A percentile compares a stretch with the other conserved stretches of the same genome.
Conservation (phyloP, 768 basidiomycete species). For the Lentinula aciculospora region DNA sequence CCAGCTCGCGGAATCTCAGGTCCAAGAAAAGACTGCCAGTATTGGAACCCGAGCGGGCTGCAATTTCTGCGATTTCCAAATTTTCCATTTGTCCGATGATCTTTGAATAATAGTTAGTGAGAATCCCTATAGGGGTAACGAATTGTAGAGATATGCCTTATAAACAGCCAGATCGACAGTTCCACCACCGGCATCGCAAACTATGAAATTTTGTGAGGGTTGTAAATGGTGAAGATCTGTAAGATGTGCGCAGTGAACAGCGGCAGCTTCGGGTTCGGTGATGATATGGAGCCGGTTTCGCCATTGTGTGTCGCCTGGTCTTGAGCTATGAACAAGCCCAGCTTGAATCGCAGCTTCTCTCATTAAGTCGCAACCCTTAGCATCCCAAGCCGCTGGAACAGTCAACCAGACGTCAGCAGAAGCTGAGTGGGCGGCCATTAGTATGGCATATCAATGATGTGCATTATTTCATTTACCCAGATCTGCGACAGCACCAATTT, state of each 20-base stretch:
- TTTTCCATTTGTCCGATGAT: constrained; percentile 76
- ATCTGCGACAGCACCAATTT: constrained; percentile 83
- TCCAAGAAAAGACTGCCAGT: constrained; percentile 88
- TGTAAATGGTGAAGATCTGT: constrained; percentile 76
- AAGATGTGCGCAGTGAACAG: constrained; percentile 81
- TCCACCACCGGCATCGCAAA: constrained; percentile 89
- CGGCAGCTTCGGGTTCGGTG: constrained; percentile 75
- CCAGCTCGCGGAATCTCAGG: constrained; percentile 77
- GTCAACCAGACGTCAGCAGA: constrained; percentile 82
- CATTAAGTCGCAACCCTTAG: constrained; percentile 81
- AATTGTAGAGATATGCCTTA: constrained; percentile 31
- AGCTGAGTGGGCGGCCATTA: constrained; percentile 36
- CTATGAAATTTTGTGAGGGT: constrained; percentile 81
- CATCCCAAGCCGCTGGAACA: constrained; percentile 91
- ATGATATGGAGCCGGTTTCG: constrained; percentile 55
- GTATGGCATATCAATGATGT: constrained; percentile 1
- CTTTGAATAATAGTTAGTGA: constrained; percentile 16
- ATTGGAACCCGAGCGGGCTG: constrained; percentile 81
- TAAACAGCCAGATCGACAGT: constrained; percentile 61
- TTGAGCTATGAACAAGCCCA: constrained; percentile 68
- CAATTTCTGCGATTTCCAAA: constrained; percentile 91
- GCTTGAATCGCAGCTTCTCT: constrained; percentile 78
- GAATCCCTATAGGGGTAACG: neutral
- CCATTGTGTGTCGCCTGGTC: constrained; percentile 71
- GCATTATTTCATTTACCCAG: constrained; percentile 47